phyloP scores from a whole-genome alignment of 768 basidiomycete genomes.

The Serpula lacrymans region DNA sequence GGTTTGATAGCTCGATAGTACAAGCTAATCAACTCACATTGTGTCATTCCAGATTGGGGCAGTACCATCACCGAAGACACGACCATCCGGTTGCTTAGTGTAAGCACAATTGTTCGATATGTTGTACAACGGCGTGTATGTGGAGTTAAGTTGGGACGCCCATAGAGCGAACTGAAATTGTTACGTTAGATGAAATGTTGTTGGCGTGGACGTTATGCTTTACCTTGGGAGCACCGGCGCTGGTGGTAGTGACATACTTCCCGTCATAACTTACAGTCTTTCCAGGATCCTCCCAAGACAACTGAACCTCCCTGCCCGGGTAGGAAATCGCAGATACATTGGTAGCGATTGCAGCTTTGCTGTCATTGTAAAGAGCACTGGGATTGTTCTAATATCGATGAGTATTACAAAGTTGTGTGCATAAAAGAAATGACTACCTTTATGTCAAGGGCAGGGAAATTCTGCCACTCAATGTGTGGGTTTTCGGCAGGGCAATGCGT shows the following conservation, averaged over 20 bases:
- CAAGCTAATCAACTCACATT: conserved; percentile 33
- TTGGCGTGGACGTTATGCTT: conserved; percentile 1
- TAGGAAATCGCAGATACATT: conserved; percentile 51
- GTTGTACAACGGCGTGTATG: conserved; percentile 48
- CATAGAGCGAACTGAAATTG: conserved; percentile 47
- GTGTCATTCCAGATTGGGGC: conserved; percentile 51
- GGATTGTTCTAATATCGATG: conserved; percentile 28
- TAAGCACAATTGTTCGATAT: conserved; percentile 40
- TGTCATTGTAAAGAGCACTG: conserved; percentile 33
- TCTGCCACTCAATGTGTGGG: conserved; percentile 47
- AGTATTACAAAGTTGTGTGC: background rate
- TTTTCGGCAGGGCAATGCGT: conserved; percentile 50
- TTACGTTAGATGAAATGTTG: background rate
- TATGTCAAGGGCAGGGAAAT: conserved; percentile 54
- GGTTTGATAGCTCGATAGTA: background rate
- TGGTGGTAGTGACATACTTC: conserved; percentile 47
- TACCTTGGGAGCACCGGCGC: conserved; percentile 41
- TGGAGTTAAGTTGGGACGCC: conserved; percentile 60
- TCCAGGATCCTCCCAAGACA: conserved; percentile 58
- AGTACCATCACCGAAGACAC: conserved; percentile 39
- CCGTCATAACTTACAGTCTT: conserved; percentile 47
- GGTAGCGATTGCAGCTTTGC: conserved; percentile 46
- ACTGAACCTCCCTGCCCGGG: conserved; percentile 41
- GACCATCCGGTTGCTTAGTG: conserved; percentile 46
- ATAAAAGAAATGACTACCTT: conserved; percentile 27